These are phyloP conservation scores for Pseudocercospora macadamiae DNA, from an alignment of 2,329 filamentous ascomycete species.

Conservation along the genomic window DNA sequence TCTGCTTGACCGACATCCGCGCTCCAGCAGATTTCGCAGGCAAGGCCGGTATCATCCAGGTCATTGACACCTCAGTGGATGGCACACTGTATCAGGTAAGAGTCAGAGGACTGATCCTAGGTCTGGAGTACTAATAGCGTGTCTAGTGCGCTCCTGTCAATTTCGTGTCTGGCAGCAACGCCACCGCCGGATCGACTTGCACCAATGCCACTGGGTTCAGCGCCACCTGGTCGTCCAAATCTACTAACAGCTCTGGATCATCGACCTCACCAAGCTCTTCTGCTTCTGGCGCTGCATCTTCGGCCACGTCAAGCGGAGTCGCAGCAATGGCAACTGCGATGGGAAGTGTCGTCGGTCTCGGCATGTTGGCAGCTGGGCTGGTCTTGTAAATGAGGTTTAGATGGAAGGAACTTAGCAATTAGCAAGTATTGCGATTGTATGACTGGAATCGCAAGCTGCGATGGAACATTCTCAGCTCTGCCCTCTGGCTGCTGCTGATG, in stretches of 20 bases:
- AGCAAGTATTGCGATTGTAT: too few relatives aligned
- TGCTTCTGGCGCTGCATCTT: constrained; percentile 1
- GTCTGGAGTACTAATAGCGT: background rate
- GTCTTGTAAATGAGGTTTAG: constrained; percentile 17
- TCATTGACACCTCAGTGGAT: constrained; percentile 33
- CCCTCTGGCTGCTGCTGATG: too few relatives aligned
- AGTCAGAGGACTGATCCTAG: background rate
- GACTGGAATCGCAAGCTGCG: too few relatives aligned
- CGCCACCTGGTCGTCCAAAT: constrained; percentile 27
- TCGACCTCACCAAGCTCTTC: background rate
- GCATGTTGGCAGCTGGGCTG: constrained; percentile 27
- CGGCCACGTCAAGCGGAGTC: constrained; percentile 20
- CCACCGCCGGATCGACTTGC: constrained; percentile 32
- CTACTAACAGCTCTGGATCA: constrained; percentile 4
- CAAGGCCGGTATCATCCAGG: constrained; percentile 35
- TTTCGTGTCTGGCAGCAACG: constrained; percentile 36
- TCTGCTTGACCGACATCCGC: constrained; percentile 34
- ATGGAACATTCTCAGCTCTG: background rate
- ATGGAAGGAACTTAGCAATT: background rate
- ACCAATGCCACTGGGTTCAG: constrained; percentile 33
- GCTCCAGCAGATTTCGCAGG: constrained; percentile 34
- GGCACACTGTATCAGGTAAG: constrained; percentile 38
- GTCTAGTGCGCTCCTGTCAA: constrained; percentile 37
- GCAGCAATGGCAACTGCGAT: constrained; percentile 24
- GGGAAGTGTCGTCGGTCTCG: constrained; percentile 26